Percentiles rank a stretch among this genome's conserved stretches.
Conservation (phyloP, 495 filamentous ascomycete genomes). For the Xylona heveae region DNA sequence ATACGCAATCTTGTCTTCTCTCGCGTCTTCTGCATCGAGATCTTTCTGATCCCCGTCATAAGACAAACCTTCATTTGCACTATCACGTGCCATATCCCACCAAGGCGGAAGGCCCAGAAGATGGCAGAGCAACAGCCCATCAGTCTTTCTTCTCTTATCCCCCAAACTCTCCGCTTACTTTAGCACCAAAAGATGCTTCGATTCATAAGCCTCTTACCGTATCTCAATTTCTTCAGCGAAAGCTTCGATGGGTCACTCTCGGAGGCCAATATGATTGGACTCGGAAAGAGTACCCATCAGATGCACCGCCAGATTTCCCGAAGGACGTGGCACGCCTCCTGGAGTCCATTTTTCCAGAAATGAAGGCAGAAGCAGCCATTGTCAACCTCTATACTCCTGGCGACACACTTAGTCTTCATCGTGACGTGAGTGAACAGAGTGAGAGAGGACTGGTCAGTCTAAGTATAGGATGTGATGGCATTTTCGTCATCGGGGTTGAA, state of each 20-base stretch:
- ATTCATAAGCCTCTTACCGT: conserved; percentile 50
- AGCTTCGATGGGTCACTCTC: conserved; percentile 79
- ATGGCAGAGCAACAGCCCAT: neutral
- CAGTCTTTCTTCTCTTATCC: conserved; percentile 29
- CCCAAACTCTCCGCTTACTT: conserved; percentile 11
- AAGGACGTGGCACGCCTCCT: conserved; percentile 44
- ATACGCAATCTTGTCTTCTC: conserved; percentile 45
- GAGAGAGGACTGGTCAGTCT: conserved; percentile 58
- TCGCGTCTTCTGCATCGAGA: conserved; percentile 56
- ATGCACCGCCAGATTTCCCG: conserved; percentile 50
- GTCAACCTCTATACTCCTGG: conserved; percentile 77
- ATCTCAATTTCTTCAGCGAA: conserved; percentile 43
- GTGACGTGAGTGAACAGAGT: conserved; percentile 71
- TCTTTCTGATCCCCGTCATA: conserved; percentile 47
- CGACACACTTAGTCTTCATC: conserved; percentile 71
- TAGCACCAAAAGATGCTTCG: conserved; percentile 39
- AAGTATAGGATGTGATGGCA: conserved; percentile 68
- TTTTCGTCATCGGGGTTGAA: conserved; percentile 48
- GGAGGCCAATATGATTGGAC: conserved; percentile 95
- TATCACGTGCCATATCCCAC: conserved; percentile 51
- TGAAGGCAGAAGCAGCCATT: conserved; percentile 67
- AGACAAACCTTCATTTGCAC: conserved; percentile 75
- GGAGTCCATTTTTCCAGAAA: conserved; percentile 42
- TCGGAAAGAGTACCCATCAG: conserved; percentile 49
- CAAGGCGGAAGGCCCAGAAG: conserved; percentile 3